phyloP scores from a whole-genome alignment of 192 early-diverging fungal genomes.

The Podila epicladia region DNA sequence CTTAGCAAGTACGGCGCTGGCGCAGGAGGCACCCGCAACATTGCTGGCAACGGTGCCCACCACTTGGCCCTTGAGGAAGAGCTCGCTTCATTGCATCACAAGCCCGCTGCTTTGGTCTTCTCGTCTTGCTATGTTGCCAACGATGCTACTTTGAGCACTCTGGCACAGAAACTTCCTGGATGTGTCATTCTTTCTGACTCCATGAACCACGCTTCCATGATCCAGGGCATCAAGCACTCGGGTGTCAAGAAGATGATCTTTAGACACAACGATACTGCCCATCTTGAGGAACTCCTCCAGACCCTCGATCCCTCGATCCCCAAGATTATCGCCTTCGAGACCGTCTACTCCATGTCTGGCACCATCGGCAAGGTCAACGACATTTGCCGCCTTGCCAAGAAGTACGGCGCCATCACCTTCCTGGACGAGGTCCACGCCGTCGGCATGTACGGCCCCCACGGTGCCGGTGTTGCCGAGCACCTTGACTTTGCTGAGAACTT shows the following conservation, averaged over 20 bases:
- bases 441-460: conserved; percentile 96
- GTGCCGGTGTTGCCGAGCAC: conserved; percentile 96
- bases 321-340: conserved; percentile 97
- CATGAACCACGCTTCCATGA: conserved; percentile 99
- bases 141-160: conserved; percentile 92
- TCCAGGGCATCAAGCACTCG: conserved; percentile 96
- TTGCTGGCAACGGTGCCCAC: conserved; percentile 97
- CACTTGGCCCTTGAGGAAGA: conserved; percentile 93
- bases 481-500: conserved; percentile 82
- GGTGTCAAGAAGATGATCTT: conserved; percentile 89
- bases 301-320: conserved; percentile 83
- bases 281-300: conserved; percentile 88
- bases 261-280: conserved; percentile 91
- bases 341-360: conserved; percentile 98
- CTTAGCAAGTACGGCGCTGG: conserved; percentile 97
- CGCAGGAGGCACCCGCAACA: conserved; percentile 99
- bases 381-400: conserved; percentile 88
- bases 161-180: conserved; percentile 87
- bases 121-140: conserved; percentile 99
- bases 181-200: conserved; percentile 96
- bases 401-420: conserved; percentile 98
- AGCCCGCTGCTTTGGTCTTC: conserved; percentile 91
- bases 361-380: conserved; percentile 92
- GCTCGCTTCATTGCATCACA: conserved; percentile 93
- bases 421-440: conserved; percentile 98